Evolutionary conservation across 129 eudicot genomes (phyloP), one percentile per base, ranked within the genome.

Genomic region (Arctium minus): DNA sequence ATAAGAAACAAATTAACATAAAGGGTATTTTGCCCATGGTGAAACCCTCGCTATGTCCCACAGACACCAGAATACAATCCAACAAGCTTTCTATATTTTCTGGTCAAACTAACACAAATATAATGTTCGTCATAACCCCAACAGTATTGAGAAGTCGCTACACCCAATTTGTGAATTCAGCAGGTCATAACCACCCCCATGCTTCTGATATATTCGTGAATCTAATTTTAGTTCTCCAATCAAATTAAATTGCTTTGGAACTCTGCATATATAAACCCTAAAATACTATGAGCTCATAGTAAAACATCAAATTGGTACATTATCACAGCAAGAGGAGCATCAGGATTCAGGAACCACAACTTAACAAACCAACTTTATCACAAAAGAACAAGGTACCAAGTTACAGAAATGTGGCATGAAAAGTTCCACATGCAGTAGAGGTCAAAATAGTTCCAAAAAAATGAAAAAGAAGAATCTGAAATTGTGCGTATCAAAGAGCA

Each of bases 371-470:
- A 40, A 32, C 30, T 30, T 79, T 33, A 36, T 69, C 48, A 44
- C 37, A 69, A 38, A 46, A 56, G 39, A 79, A 33, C 15, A 74
- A 56, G 65, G 39, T 39, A 77, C 30, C 60, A 42, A 42, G 64
- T 53, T 69, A 40, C 82, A 83, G 27, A 40, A 83, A 67, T 38
- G 39, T 13, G 30, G 18, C 75, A 68, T 79, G 75, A 68, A 67
- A 65, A 67, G 73, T 18, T 78, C 33, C 64, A 67, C 82, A 65
- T 42, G 62, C 39, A 71, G 32, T 44, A 36, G 60, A 72, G 42
- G 78, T 80, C 56, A n/a, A 22, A 22, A 36, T 35, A 50, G 72
- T 36, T 56, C 73, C n/a, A 56, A 73, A 72, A 75, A 10, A 8
- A 62, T 32, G 32, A 56, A n/a, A 39, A 79, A 79, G 0, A 31